Base-by-base conservation (phyloP, 805 yeast genomes). In the Ogataea glucozyma region DNA sequence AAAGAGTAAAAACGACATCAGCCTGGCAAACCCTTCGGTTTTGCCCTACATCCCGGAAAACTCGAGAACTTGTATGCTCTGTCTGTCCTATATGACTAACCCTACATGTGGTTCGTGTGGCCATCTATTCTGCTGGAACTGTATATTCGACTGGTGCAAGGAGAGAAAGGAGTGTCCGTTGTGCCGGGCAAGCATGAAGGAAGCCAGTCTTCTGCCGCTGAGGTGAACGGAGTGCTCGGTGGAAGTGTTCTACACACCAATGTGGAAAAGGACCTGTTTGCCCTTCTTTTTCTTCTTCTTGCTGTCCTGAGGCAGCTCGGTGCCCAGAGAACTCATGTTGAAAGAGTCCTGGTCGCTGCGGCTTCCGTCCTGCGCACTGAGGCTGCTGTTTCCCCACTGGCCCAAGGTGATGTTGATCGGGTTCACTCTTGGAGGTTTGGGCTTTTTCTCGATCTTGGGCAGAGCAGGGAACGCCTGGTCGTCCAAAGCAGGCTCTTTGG, bases 91-190 rank as follows among this genome's bases (percentile, higher is more conserved):
- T 12, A 86, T 91, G 93, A 71, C 66, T 1, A 78, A 86, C 48
- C 98, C 99, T 4, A 71, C 96, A 1, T 78, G 87, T 47, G 88
- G 96, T 0, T 77, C 82, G 4, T 91, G 99, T 65, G 99, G 98
- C 0, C 99, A 91, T 61, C 44, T 88, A 12, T 91, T 87, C 62
- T 91, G 99, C 65, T 91, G 98, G 97, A 72, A 70, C 6, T 91
- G 98, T 61, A 80, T 89, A 4, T 72, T 81, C 6, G 95, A 86
- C 53, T 91, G 98, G 98, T 79, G 89, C 45, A 72, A 88, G 48
- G 96, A 89, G 51, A 74, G 76, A 40, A 83, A 88, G 0, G 97
- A 89, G 57, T 91, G 99, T 60, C 98, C 99, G 0, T 68, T 93
- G 20, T 93, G 98, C 58, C 66, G 98, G 41, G 93, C 84, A 50